Percentiles rank a stretch among this genome's conserved stretches.
phyloP scores from a whole-genome alignment of 169 alveolate species.

The Ichthyophthirius multifiliis region DNA sequence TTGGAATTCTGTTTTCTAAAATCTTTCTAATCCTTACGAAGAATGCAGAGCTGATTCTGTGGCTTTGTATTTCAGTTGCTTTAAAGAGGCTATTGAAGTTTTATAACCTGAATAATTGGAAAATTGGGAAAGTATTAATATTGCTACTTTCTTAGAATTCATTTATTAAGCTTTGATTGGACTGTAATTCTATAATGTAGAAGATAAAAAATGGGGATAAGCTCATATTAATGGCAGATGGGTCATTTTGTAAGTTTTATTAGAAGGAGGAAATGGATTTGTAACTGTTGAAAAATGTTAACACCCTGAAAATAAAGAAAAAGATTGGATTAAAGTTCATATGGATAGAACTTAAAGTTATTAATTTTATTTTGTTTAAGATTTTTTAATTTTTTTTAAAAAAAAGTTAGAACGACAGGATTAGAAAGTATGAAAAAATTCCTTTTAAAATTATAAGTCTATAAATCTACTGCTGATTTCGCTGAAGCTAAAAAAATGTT shows the following conservation, averaged over 20 bases:
- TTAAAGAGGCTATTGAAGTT: conserved; percentile 49
- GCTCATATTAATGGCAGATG: conserved; percentile 66
- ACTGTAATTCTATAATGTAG: conserved; percentile 45
- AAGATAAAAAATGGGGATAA: conserved; percentile 59
- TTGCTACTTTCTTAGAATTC: conserved; percentile 50
- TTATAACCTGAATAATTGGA: conserved; percentile 48
- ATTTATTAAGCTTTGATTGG: conserved; percentile 52
- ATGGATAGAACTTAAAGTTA: not conserved
- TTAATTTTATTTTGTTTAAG: not conserved
- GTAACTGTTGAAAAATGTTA: conserved; percentile 43
- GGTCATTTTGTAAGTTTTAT: conserved; percentile 52
- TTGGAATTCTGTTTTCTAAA: conserved; percentile 7
- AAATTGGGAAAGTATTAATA: conserved; percentile 45
- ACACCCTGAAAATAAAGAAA: not conserved
- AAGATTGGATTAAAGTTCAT: not conserved
- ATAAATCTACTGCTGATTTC: conserved; percentile 62
- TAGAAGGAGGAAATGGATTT: conserved; percentile 39
- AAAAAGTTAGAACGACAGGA: not conserved
- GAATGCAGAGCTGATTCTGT: conserved; percentile 83
- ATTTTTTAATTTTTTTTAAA: not conserved
- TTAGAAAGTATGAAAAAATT: conserved; percentile 14
- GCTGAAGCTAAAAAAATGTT: conserved; percentile 50
- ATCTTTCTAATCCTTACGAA: conserved; percentile 63
- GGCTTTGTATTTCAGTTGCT: conserved; percentile 56
- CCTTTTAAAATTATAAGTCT: conserved; percentile 21